Evolutionary conservation across 305 asterid species (phyloP).

Genomic region (Rubia peregrina): DNA sequence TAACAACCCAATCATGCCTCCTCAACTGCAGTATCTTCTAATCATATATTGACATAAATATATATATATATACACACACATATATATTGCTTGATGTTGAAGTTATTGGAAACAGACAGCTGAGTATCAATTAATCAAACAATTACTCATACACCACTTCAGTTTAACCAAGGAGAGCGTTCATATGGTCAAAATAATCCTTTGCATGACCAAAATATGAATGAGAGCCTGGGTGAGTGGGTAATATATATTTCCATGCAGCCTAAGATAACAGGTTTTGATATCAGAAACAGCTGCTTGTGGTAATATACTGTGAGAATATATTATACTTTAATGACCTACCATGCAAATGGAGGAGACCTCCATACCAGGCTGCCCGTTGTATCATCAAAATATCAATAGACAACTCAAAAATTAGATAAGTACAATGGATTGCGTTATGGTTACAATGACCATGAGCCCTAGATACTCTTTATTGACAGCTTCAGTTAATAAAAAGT

Average conservation of each 20-base stretch:
- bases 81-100: not conserved
- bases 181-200: too few species aligned
- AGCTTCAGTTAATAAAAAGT: not conserved
- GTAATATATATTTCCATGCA: not conserved
- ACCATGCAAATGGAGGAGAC: not conserved
- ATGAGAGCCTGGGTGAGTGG: not conserved
- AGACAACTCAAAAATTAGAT: not conserved
- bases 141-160: too few species aligned
- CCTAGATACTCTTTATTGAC: not conserved
- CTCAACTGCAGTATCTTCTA: too few species aligned
- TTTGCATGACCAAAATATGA: not conserved
- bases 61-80: too few species aligned
- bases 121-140: not conserved
- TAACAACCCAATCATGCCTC: not conserved
- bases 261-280: not conserved
- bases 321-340: not conserved
- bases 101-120: slow-evolving; percentile 4
- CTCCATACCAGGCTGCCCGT: not conserved
- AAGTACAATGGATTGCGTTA: not conserved
- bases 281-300: not conserved
- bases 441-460: not conserved
- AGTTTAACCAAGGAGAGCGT: too few species aligned
- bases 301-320: not conserved
- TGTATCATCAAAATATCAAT: not conserved
- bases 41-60: not conserved